Percentiles rank a stretch among this genome's conserved stretches.
phyloP scores from a whole-genome alignment of 2,329 filamentous ascomycete species.

The Fusarium albidum region DNA sequence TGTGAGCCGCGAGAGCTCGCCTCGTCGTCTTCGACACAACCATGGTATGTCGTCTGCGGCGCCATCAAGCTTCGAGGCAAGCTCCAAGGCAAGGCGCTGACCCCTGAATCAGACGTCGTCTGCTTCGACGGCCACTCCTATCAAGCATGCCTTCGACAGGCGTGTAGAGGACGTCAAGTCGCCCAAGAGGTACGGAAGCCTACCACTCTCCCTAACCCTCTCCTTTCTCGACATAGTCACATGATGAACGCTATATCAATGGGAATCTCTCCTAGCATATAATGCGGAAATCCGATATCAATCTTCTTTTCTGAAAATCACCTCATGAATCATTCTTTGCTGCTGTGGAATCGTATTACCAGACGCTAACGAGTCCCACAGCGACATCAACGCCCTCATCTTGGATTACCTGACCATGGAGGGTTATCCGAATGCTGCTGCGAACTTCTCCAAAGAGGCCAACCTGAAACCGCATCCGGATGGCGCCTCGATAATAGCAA shows the following conservation, averaged over 20 bases:
- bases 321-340: slow-evolving; percentile 5
- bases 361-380: slow-evolving; percentile 52
- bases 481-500: slow-evolving; percentile 74
- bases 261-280: slow-evolving; percentile 99
- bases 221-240: slow-evolving; percentile 35
- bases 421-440: slow-evolving; percentile 90
- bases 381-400: slow-evolving; percentile 94
- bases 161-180: slow-evolving; percentile 86
- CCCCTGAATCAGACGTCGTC: slow-evolving; percentile 67
- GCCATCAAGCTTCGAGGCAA: slow-evolving; percentile 16
- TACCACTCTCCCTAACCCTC: not conserved
- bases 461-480: slow-evolving; percentile 81
- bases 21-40: slow-evolving; percentile 17
- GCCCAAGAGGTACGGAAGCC: slow-evolving; percentile 81
- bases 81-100: slow-evolving; percentile 27
- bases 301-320: slow-evolving; percentile 68
- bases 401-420: slow-evolving; percentile 97
- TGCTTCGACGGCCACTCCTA: slow-evolving; percentile 75
- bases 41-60: slow-evolving; percentile 36
- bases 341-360: not conserved
- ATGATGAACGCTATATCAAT: slow-evolving; percentile 94
- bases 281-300: slow-evolving; percentile 85
- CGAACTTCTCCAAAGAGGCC: slow-evolving; percentile 92
- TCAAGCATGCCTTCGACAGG: slow-evolving; percentile 78
- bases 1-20: slow-evolving; percentile 12